phyloP scores from a whole-genome alignment of 2,329 filamentous ascomycete genomes.

The Cryoendolithus antarcticus region DNA sequence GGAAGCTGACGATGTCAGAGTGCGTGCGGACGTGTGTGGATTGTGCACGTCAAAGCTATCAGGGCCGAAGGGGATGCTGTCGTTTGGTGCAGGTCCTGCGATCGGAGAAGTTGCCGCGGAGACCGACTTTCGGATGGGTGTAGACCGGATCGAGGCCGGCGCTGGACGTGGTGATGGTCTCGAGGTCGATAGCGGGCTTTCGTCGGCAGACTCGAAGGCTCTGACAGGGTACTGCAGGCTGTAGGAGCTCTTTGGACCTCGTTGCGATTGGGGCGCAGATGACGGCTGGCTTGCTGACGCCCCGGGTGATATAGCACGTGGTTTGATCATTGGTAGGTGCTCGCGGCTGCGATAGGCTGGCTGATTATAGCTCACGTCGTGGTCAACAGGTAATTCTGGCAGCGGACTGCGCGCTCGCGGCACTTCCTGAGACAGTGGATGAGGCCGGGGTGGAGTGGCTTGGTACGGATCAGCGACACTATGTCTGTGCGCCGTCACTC shows the following conservation, averaged over 20 bases:
- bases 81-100: not conserved
- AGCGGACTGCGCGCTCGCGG: constrained; percentile 20
- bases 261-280: constrained; percentile 9
- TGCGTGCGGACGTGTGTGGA: constrained; percentile 25
- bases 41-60: constrained; percentile 67
- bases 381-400: constrained; percentile 1
- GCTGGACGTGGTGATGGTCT: constrained; percentile 8
- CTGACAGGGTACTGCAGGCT: constrained; percentile 21
- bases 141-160: constrained; percentile 32
- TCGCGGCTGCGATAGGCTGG: constrained; percentile 7
- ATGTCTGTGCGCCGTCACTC: constrained; percentile 16
- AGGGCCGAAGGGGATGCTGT: constrained; percentile 56
- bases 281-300: constrained; percentile 7
- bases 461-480: constrained; percentile 21
- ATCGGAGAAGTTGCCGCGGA: constrained; percentile 32
- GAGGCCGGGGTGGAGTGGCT: constrained; percentile 20
- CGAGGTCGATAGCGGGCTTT: constrained; percentile 29
- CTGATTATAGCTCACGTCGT: constrained; percentile 3
- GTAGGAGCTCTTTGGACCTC: constrained; percentile 15
- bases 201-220: constrained; percentile 20
- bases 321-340: constrained; percentile 17
- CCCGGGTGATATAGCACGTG: constrained; percentile 20
- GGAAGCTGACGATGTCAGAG: too few relatives aligned
- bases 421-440: constrained; percentile 25
- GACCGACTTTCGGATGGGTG: constrained; percentile 55